phyloP scores from a whole-genome alignment of 2,329 filamentous ascomycete genomes.

The Diaporthe ampelina region DNA sequence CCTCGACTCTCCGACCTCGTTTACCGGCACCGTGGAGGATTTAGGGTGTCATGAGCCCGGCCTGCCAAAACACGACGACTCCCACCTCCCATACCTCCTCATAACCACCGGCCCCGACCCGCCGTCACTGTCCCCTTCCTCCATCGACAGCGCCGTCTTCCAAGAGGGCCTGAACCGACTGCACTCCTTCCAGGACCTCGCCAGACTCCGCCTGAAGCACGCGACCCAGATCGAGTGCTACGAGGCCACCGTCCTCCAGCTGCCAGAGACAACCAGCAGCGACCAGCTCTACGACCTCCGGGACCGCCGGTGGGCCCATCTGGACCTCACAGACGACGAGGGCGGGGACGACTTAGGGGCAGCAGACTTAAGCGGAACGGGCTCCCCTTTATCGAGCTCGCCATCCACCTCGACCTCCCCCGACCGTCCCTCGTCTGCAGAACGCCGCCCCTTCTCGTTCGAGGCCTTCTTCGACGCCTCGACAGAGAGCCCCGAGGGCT shows the following conservation, averaged over 20 bases:
- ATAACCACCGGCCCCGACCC: slow-evolving; percentile 35
- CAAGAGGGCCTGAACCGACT: slow-evolving; percentile 27
- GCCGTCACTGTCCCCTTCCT: slow-evolving; percentile 31
- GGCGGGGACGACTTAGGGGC: slow-evolving; percentile 32
- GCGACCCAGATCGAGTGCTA: slow-evolving; percentile 20
- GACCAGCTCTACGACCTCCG: slow-evolving; percentile 8
- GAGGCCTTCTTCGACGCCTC: slow-evolving; percentile 28
- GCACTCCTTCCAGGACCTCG: slow-evolving; percentile 30
- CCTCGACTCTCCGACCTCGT: slow-evolving; percentile 12
- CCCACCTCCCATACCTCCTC: slow-evolving; percentile 36
- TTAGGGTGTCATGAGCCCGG: slow-evolving; percentile 26
- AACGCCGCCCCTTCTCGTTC: slow-evolving; percentile 4
- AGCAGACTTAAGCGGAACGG: slow-evolving; percentile 10
- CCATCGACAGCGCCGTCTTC: slow-evolving; percentile 24
- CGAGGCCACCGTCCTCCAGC: slow-evolving; percentile 1
- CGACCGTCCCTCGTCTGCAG: not conserved
- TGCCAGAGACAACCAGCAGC: slow-evolving; percentile 15
- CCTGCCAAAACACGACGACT: slow-evolving; percentile 29
- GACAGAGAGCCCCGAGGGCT: slow-evolving; percentile 34
- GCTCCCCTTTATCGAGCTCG: slow-evolving; percentile 19
- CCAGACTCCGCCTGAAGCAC: slow-evolving; percentile 28
- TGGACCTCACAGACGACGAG: slow-evolving; percentile 7
- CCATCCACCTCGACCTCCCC: slow-evolving; percentile 4
- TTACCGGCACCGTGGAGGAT: slow-evolving; percentile 31
- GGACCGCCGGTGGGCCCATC: slow-evolving; percentile 32